Evolutionary conservation across 169 alveolate species (phyloP).

Genomic region (Eimeria sp.): DNA sequence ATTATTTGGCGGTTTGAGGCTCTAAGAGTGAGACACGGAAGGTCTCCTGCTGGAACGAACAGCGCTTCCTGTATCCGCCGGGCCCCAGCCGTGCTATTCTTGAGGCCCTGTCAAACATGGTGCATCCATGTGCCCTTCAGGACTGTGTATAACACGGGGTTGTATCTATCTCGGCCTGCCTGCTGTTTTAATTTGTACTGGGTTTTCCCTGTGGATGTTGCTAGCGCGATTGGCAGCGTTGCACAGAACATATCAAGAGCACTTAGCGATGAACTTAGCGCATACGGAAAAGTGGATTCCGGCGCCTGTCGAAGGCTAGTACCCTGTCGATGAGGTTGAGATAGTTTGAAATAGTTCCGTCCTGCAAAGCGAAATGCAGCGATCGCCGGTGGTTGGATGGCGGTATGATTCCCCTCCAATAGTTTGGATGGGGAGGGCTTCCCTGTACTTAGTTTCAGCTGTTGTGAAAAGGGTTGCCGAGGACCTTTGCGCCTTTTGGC

Average conservation of each 20-base stretch:
- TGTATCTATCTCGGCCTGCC: neutral
- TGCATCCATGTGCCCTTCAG: neutral
- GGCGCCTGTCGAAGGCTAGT: neutral
- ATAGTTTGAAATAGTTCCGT: neutral
- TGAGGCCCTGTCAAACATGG: neutral
- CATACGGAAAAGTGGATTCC: neutral
- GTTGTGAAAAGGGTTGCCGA: neutral
- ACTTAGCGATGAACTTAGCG: neutral
- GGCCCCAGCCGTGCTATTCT: neutral
- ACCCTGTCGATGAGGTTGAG: neutral
- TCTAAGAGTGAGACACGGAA: neutral
- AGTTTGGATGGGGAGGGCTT: neutral
- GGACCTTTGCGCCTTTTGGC: too few relatives aligned
- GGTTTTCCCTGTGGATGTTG: neutral
- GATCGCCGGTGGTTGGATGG: neutral
- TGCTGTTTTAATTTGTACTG: constrained; percentile 14
- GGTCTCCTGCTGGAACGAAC: neutral
- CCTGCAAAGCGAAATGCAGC: neutral
- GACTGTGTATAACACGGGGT: neutral
- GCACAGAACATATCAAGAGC: neutral
- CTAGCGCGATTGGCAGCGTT: neutral
- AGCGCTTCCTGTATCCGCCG: neutral
- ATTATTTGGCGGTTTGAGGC: neutral
- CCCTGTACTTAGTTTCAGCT: neutral
- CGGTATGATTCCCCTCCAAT: neutral